These are phyloP conservation scores for Magnusiomyces paraingens DNA, from an alignment of 1,139 yeast genomes.

Conservation along the genomic window DNA sequence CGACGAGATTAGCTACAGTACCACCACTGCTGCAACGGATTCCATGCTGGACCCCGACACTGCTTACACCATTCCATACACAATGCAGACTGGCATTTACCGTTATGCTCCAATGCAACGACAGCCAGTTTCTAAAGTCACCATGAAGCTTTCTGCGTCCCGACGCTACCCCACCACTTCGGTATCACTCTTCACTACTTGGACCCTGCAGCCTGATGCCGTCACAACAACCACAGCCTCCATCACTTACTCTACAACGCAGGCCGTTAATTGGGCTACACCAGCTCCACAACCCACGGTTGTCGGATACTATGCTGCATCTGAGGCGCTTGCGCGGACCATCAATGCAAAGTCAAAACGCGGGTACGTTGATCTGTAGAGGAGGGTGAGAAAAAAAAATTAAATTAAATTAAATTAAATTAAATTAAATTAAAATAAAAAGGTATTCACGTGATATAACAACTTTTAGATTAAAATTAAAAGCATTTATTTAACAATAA, in stretches of 20 bases:
- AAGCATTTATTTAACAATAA: too few relatives aligned
- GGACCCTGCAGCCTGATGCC: constrained; percentile 30
- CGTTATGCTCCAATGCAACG: constrained; percentile 88
- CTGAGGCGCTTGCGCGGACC: constrained; percentile 16
- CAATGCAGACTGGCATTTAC: constrained; percentile 65
- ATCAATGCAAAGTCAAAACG: constrained; percentile 15
- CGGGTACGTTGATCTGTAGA: constrained; percentile 13
- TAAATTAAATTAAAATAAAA: neutral
- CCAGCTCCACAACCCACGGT: constrained; percentile 24
- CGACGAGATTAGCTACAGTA: constrained; percentile 28
- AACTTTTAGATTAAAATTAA: neutral
- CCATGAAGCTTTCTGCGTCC: constrained; percentile 30
- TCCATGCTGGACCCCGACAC: constrained; percentile 33
- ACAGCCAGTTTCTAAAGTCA: constrained; percentile 69
- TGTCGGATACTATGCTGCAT: constrained; percentile 24
- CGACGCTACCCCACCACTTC: constrained; percentile 49
- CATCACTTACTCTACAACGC: constrained; percentile 67
- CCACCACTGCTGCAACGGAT: constrained; percentile 21
- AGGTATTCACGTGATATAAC: neutral
- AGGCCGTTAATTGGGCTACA: constrained; percentile 56
- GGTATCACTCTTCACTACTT: constrained; percentile 50
- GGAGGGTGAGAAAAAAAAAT: neutral
- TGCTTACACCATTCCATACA: constrained; percentile 53
- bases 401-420: neutral
- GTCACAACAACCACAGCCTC: constrained; percentile 74